These are phyloP conservation scores for Aspergillus tubingensis DNA, from an alignment of 2,329 filamentous ascomycete species.

Conservation along the genomic window DNA sequence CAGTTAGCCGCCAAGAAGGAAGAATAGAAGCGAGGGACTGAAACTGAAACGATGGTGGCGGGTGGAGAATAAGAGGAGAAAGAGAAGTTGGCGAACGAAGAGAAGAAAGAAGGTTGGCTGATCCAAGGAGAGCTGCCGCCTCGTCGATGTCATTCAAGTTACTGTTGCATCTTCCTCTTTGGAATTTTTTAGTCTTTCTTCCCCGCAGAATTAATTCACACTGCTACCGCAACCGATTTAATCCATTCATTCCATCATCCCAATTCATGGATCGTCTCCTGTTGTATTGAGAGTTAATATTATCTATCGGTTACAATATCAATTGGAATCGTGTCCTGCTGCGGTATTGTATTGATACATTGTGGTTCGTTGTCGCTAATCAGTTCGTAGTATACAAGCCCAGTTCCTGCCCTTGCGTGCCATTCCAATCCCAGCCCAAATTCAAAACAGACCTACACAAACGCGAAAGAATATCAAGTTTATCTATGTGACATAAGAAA, in stretches of 20 bases:
- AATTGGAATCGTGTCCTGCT: background rate
- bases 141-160: conserved; percentile 10
- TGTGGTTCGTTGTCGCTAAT: conserved; percentile 32
- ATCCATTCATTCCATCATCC: too few species aligned
- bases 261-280: background rate
- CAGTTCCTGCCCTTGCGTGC: background rate
- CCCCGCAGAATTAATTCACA: background rate
- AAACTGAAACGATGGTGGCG: background rate
- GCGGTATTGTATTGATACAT: conserved; percentile 29
- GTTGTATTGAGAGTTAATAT: too few species aligned
- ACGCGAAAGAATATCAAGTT: background rate
- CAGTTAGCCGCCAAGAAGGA: background rate
- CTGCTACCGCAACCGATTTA: background rate
- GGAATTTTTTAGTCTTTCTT: background rate
- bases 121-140: background rate
- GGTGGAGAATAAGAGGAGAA: background rate
- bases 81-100: background rate
- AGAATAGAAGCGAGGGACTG: conserved; percentile 5
- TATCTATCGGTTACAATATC: background rate
- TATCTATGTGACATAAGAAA: conserved; percentile 9
- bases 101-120: conserved; percentile 9
- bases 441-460: background rate
- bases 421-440: conserved; percentile 8
- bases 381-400: conserved; percentile 25
- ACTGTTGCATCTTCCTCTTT: background rate